Conservation (phyloP, 805 yeast species). For the Metschnikowia henanensis region DNA sequence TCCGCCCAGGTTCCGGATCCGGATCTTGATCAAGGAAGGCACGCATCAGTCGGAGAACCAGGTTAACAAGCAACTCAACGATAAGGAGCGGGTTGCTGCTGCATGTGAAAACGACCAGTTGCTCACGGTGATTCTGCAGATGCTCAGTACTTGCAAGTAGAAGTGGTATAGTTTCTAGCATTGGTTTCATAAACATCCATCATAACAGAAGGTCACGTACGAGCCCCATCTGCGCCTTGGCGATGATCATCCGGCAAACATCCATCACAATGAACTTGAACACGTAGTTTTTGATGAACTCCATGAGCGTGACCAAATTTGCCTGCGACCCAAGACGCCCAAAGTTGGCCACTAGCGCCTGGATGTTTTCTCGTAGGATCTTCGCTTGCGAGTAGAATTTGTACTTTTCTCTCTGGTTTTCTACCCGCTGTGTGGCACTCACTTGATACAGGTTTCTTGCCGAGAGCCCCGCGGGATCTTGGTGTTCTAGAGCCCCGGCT, state of each 20-base stretch:
- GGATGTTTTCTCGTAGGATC: slow-evolving; percentile 18
- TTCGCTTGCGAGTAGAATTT: slow-evolving; percentile 35
- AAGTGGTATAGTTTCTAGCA: not conserved
- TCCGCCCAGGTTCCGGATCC: slow-evolving; percentile 80
- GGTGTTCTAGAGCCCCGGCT: slow-evolving; percentile 15
- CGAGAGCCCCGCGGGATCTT: slow-evolving; percentile 13
- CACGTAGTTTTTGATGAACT: slow-evolving; percentile 34
- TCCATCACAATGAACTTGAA: slow-evolving; percentile 40
- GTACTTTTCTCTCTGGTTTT: slow-evolving; percentile 32
- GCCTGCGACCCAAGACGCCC: slow-evolving; percentile 15
- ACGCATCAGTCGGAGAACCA: slow-evolving; percentile 95
- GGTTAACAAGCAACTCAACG: slow-evolving; percentile 95
- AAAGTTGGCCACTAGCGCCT: slow-evolving; percentile 10
- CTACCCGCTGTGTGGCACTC: slow-evolving; percentile 23
- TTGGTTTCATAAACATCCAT: not conserved
- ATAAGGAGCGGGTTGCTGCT: slow-evolving; percentile 96
- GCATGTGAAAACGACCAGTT: slow-evolving; percentile 97
- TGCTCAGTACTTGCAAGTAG: slow-evolving; percentile 77
- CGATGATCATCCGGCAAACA: slow-evolving; percentile 33
- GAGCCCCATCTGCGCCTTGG: slow-evolving; percentile 9
- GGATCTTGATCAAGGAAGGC: slow-evolving; percentile 82
- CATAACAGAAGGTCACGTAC: slow-evolving; percentile 1
- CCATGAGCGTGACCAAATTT: slow-evolving; percentile 30
- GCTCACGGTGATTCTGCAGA: slow-evolving; percentile 83
- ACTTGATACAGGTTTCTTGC: slow-evolving; percentile 17